Evolutionary conservation across 306 rosid species (phyloP), one percentile per base, ranked within the genome.

Genomic region (Quillaja saponaria): DNA sequence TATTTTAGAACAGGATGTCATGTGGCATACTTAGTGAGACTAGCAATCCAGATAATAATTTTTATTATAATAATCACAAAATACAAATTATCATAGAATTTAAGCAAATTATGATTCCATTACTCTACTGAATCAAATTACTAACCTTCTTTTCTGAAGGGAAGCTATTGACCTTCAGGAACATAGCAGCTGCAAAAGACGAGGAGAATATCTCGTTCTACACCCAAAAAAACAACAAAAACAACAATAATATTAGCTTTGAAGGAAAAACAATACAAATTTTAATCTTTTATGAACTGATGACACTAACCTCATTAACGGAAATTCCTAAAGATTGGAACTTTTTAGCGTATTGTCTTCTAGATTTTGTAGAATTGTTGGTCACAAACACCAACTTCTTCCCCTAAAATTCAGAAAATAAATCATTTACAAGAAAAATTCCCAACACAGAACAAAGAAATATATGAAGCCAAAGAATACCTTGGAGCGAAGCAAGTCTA

Each of bases 181-280:
- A 92, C 96, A 83, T 84, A 49, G 98, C 98, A 51, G 98, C 95
- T 6, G 98, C 96, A 70, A 84, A 92, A 19, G 98, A 92, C 15
- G 98, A 92, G 56, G 94, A 84, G 82, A 92, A 86, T 54, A 92
- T 82, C 80, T 92, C 98, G 45, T 86, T 95, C 98, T 88, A 61
- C 37, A 53, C 58, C 8, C 13, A 6, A 46, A 53, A 49, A 28
- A 31, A 6, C 14, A 9, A 8, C 56, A 64, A 38, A 6, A 37
- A 6, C 44, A 35, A 13, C 11, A 14, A 3, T 33, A 54, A 11
- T 10, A 15, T 31, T 25, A 11, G 6, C 40, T 7, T 6, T 3
- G 8, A 31, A 53, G 17, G 10, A 40, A 54, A 34, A 34, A 8
- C 46, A 16, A 19, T n/a, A 0, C 47, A 67, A 49, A 33, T 31